Evolutionary conservation across 1,284 basidiomycete genomes (phyloP).

Genomic region (Rhodotorula sp.): DNA sequence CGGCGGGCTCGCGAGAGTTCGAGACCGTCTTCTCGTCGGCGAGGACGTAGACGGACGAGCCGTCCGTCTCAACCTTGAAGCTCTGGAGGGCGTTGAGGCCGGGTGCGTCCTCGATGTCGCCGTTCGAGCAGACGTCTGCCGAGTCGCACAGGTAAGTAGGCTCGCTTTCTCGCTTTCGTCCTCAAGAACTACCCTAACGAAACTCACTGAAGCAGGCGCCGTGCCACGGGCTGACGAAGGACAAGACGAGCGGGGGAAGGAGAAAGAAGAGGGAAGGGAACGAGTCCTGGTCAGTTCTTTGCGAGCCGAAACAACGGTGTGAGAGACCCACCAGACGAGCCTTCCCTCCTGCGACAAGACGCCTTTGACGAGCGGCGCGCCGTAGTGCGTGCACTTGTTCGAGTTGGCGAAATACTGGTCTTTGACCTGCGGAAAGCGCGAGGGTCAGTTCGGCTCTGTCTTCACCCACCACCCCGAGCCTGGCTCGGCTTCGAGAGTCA

Average conservation of each 20-base stretch:
- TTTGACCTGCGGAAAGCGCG: constrained; percentile 18
- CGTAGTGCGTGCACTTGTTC: constrained; percentile 86
- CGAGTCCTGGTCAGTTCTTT: too few relatives aligned
- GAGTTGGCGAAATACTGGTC: constrained; percentile 63
- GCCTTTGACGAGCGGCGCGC: constrained; percentile 76
- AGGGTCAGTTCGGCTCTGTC: neutral
- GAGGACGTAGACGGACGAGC: constrained; percentile 62
- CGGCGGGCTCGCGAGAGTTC: constrained; percentile 42
- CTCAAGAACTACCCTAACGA: neutral
- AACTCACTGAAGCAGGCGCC: constrained; percentile 75
- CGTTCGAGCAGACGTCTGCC: constrained; percentile 59
- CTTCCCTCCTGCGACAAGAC: constrained; percentile 74
- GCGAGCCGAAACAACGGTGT: too few relatives aligned
- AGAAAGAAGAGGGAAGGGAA: neutral
- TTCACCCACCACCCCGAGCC: too few relatives aligned
- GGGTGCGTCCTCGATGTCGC: constrained; percentile 77
- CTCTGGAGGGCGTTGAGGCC: constrained; percentile 80
- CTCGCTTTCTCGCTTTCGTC: neutral
- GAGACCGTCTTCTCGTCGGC: constrained; percentile 56
- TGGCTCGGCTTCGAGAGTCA: neutral
- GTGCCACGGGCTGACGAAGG: constrained; percentile 71
- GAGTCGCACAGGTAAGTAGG: neutral
- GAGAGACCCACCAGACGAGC: constrained; percentile 61
- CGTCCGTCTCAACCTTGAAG: constrained; percentile 67
- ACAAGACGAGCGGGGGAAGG: neutral